Percentiles rank a stretch among this genome's conserved stretches.
Conservation (phyloP, 352 stramenopile genomes). For the Blastocystis sp. region DNA sequence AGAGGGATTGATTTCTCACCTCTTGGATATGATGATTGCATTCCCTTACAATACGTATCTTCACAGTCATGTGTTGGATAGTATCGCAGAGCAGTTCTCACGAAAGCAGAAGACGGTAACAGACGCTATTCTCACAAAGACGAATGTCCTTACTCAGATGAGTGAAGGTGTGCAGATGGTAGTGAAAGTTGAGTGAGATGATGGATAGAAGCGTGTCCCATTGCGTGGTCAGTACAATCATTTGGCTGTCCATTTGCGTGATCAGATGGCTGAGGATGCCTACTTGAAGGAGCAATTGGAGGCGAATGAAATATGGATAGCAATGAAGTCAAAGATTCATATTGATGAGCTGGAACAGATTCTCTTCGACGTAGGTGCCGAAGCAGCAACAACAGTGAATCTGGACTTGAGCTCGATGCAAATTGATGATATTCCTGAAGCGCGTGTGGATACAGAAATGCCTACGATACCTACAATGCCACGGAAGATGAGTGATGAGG, state of each 20-base stretch:
- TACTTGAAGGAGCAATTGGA: background rate
- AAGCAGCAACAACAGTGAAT: background rate
- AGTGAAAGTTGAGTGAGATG: background rate
- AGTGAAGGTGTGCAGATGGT: conserved; percentile 12
- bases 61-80: conserved; percentile 45
- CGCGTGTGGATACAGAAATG: background rate
- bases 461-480: background rate
- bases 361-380: conserved; percentile 27
- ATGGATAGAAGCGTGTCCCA: conserved; percentile 12
- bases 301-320: background rate
- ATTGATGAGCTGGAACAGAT: conserved; percentile 34
- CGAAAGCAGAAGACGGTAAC: background rate
- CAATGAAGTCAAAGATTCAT: background rate
- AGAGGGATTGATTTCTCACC: background rate
- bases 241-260: conserved; percentile 30
- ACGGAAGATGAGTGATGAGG: background rate
- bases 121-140: background rate
- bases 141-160: background rate
- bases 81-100: background rate
- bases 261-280: background rate
- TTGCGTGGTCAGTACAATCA: conserved; percentile 54
- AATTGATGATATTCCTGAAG: conserved; percentile 16
- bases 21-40: conserved; percentile 11
- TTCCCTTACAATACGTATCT: conserved; percentile 54
- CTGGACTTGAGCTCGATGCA: conserved; percentile 15